Evolutionary conservation across 768 basidiomycete genomes (phyloP).

Genomic region (Hygrocybe punicea): DNA sequence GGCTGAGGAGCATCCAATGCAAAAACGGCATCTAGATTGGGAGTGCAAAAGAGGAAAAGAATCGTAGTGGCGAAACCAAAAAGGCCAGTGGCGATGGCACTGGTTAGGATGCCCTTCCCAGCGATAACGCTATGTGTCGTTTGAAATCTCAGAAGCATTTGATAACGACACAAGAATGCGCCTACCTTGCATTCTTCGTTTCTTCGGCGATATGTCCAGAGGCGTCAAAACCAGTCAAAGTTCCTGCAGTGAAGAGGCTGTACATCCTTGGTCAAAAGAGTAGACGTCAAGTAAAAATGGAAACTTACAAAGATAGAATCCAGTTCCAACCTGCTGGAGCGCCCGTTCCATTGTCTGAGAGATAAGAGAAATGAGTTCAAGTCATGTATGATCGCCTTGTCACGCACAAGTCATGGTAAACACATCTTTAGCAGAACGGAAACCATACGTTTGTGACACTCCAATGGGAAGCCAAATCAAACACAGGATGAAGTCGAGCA

Average conservation of each 20-base stretch:
- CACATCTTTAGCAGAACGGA: slow-evolving; percentile 77
- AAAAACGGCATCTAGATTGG: slow-evolving; percentile 73
- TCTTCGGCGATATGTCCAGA: slow-evolving; percentile 87
- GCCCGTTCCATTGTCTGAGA: slow-evolving; percentile 80
- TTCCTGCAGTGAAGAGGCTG: slow-evolving; percentile 83
- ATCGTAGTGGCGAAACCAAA: slow-evolving; percentile 78
- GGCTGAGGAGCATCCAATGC: slow-evolving; percentile 81
- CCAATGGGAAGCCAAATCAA: slow-evolving; percentile 92
- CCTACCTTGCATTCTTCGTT: slow-evolving; percentile 72
- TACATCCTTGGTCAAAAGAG: not conserved
- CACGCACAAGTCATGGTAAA: slow-evolving; percentile 75
- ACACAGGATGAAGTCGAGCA: slow-evolving; percentile 85
- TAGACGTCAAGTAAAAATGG: not conserved
- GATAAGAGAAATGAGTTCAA: slow-evolving; percentile 3
- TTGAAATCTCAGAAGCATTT: not conserved
- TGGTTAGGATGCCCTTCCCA: slow-evolving; percentile 76
- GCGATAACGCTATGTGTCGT: slow-evolving; percentile 57
- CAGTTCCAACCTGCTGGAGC: slow-evolving; percentile 89
- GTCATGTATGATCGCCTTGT: not conserved
- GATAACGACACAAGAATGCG: not conserved
- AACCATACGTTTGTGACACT: slow-evolving; percentile 84
- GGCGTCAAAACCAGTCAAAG: slow-evolving; percentile 88
- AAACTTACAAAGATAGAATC: slow-evolving; percentile 72
- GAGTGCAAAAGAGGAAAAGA: slow-evolving; percentile 81
- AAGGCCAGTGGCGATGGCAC: slow-evolving; percentile 72